Base-by-base conservation (phyloP, 441 rosid species). In the Syzygium malaccense region DNA sequence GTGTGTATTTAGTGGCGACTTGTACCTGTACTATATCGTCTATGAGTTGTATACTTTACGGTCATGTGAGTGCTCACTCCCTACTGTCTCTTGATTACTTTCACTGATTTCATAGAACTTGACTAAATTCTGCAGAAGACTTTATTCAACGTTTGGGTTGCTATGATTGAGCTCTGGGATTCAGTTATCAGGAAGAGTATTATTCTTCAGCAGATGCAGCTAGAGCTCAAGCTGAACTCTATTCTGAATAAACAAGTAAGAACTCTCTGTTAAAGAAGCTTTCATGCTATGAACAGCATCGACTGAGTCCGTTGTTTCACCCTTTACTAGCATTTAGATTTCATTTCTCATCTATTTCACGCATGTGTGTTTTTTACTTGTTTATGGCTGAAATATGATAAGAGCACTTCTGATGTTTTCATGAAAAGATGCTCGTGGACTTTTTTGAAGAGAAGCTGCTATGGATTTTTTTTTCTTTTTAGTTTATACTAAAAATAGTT, bases 221-320 rank as follows among this genome's bases (percentile, higher is more conserved):
- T 93, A 90, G 96, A 96, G 93, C 94, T 96, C 85, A 96, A 95
- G 94, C 94, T 98, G 90, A 94, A 91, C 90, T 90, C 94, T 51
- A 87, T 97, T 89, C 90, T 98, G 91, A 94, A 91, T 90, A 90
- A 92, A 87, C 99, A 98, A 88, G 99, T 97, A 93, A 87, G 85
- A 75, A 88, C 90, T 89, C 89, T 90, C 85, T 86, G 66, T 55
- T 85, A 41, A 75, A 41, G 83, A 75, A 75, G 51, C n/a, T 8
- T 85, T 85, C 64, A 32, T 32, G 57, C 60, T 54, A 41, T 55
- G 48, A 45, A 33, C 15, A 25, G 14, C 28, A 33, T 85, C 0
- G 54, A 33, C 49, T 32, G n/a, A 55, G 62, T 85, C 20, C 1
- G 7, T 33, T 85, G 51, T 23, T 75, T 75, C 83, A 75, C 51